Percentiles rank a stretch among this genome's conserved stretches.
Evolutionary conservation across 805 yeast genomes (phyloP).

Genomic region (Maudiozyma turicensis): DNA sequence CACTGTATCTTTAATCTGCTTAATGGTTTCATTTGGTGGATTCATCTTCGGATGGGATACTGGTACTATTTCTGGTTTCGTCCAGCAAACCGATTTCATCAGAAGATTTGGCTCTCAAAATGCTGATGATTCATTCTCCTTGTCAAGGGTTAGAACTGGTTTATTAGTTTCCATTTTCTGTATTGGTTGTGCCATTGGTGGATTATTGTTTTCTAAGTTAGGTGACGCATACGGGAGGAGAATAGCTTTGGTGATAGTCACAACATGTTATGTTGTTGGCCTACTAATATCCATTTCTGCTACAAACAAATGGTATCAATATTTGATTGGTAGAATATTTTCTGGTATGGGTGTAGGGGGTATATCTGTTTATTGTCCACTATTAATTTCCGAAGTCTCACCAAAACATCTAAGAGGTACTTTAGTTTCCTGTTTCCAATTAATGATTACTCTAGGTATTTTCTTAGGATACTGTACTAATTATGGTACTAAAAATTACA

Average conservation of each 20-base stretch:
- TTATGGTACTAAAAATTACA: conserved; percentile 41
- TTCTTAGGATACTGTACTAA: conserved; percentile 69
- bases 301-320: conserved; percentile 53
- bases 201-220: conserved; percentile 45
- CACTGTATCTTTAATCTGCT: conserved; percentile 24
- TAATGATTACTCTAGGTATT: conserved; percentile 65
- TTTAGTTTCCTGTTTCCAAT: conserved; percentile 60
- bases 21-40: conserved; percentile 53
- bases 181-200: conserved; percentile 71
- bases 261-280: conserved; percentile 58
- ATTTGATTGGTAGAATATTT: conserved; percentile 55
- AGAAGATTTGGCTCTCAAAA: conserved; percentile 42
- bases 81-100: conserved; percentile 45
- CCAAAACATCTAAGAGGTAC: conserved; percentile 52
- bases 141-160: conserved; percentile 48
- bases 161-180: conserved; percentile 53
- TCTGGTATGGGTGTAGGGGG: conserved; percentile 80
- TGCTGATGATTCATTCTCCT: conserved; percentile 27
- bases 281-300: conserved; percentile 56
- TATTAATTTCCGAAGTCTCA: conserved; percentile 45
- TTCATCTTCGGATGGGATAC: conserved; percentile 67
- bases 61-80: conserved; percentile 71
- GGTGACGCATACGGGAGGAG: conserved; percentile 63
- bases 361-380: conserved; percentile 65
- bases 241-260: conserved; percentile 48